Base-by-base conservation (phyloP, 2,329 filamentous ascomycete genomes). In the Tolypocladium ovalisporum region DNA sequence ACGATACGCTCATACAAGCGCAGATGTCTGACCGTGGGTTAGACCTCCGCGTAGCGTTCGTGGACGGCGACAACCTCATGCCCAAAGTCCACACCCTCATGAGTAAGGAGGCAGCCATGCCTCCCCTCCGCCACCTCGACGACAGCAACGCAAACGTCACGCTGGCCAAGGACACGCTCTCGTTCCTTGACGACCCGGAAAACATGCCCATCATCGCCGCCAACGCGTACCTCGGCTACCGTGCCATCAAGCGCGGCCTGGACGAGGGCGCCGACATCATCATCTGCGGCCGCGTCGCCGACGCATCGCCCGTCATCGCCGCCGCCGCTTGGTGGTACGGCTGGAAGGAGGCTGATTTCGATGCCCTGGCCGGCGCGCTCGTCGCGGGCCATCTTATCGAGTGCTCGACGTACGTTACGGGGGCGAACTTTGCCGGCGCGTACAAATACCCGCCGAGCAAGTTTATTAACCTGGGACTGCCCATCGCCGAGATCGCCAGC, bases 271-370 rank as follows among this genome's bases (percentile, higher is more conserved):
- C 73, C 2, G 69, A 75, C 57, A 76, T 77, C 35, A 65, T 76
- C 44, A 69, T 76, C 19, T 75, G 73, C 54, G 74, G 75, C 3
- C 69, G 75, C 39, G 73, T 75, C 1, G 72, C 74, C 0, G 75
- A 77, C 61, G 75, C 75, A 0, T 73, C 70, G 9, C 76, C 76
- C 0, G 77, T 81, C 2, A 80, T 81, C 34, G 79, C 74, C 0
- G 77, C 77, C 0, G 78, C 79, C 0, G 77, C 75, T 69, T 81
- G 71, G 63, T 82, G 79, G 78, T 71, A 80, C 60, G 66, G 68
- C 1, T 82, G 79, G 79, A 56, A 58, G 0, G 71, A 73, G 35
- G 69, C 66, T 0, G 70, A 75, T 44, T 79, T 75, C 56, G 73
- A 81, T 59, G 61, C 69, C 32, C 73, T 81, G 9, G 78, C 78